A percentile compares a stretch with the other conserved stretches of the same genome.
Conservation (phyloP, 108 stramenopile genomes). For the Cyclotella sp. region DNA sequence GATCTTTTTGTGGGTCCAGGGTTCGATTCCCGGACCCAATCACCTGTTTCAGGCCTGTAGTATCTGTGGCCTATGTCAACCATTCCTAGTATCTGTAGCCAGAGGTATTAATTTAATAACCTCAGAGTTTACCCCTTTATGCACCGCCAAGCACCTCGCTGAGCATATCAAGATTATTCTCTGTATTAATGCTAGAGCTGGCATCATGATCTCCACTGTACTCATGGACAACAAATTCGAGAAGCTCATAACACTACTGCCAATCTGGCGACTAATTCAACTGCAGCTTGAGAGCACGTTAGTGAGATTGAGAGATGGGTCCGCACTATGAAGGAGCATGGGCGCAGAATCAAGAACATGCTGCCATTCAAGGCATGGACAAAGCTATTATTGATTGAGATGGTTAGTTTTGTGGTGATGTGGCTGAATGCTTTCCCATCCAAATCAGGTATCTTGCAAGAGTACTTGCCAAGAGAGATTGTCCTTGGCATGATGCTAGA, state of each 20-base stretch:
- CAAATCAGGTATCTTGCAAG: slow-evolving; percentile 21
- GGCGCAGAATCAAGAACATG: slow-evolving; percentile 8
- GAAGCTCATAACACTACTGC: slow-evolving; percentile 5
- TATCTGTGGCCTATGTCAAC: too few species aligned
- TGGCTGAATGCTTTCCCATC: slow-evolving; percentile 45
- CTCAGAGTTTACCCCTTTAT: slow-evolving; percentile 13
- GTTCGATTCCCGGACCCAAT: too few species aligned
- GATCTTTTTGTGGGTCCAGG: too few species aligned
- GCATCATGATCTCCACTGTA: slow-evolving; percentile 16
- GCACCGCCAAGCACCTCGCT: slow-evolving; percentile 13
- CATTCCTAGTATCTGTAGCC: too few species aligned
- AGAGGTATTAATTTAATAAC: slow-evolving; percentile 52
- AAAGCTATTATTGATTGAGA: slow-evolving; percentile 13
- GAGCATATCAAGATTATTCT: slow-evolving; percentile 3
- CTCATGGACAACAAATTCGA: slow-evolving; percentile 31
- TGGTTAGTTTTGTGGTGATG: slow-evolving; percentile 19
- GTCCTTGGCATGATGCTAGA: slow-evolving; percentile 22
- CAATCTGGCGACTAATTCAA: slow-evolving; percentile 25
- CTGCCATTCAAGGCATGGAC: slow-evolving; percentile 26
- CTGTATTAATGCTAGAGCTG: slow-evolving; percentile 11
- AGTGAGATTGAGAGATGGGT: slow-evolving; percentile 13
- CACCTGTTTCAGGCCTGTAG: too few species aligned
- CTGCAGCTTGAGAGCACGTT: slow-evolving; percentile 40
- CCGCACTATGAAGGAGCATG: slow-evolving; percentile 31
- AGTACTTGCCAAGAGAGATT: slow-evolving; percentile 28